These are phyloP conservation scores for Copromyces sp. DNA, from an alignment of 495 filamentous ascomycete species.

Conservation along the genomic window DNA sequence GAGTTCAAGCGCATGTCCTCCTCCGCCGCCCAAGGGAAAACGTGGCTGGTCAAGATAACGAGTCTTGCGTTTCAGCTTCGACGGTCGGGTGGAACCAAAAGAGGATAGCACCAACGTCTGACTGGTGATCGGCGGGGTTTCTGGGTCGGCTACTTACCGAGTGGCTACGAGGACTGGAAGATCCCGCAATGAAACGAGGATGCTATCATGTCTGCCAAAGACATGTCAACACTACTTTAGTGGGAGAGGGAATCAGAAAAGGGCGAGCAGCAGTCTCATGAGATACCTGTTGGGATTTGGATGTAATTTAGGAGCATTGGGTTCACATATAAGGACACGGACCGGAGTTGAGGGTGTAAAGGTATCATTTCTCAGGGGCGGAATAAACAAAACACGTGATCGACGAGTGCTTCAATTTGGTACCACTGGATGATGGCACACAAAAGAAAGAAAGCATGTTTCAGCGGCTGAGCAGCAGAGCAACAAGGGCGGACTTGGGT, in stretches of 20 bases:
- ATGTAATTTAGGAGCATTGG: neutral
- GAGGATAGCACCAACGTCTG: neutral
- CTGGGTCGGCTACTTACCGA: neutral
- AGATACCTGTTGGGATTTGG: neutral
- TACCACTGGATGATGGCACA: neutral
- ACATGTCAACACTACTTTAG: neutral
- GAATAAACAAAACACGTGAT: neutral
- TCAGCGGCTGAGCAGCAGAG: neutral
- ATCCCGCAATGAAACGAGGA: neutral
- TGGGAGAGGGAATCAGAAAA: neutral
- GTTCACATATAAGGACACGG: neutral
- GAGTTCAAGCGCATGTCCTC: constrained; percentile 48
- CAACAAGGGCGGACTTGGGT: neutral
- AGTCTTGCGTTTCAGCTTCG: neutral
- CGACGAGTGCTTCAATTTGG: neutral
- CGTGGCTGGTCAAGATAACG: neutral
- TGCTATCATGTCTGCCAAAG: neutral
- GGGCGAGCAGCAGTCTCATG: neutral
- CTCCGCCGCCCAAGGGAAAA: neutral
- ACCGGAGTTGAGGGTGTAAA: neutral
- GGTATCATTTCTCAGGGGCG: neutral
- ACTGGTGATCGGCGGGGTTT: neutral
- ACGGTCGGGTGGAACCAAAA: neutral
- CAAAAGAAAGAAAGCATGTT: neutral
- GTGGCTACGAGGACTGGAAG: neutral